A percentile compares a stretch with the other conserved stretches of the same genome.
These are phyloP conservation scores for Datisca glomerata DNA, from an alignment of 306 rosid genomes.

Conservation along the genomic window DNA sequence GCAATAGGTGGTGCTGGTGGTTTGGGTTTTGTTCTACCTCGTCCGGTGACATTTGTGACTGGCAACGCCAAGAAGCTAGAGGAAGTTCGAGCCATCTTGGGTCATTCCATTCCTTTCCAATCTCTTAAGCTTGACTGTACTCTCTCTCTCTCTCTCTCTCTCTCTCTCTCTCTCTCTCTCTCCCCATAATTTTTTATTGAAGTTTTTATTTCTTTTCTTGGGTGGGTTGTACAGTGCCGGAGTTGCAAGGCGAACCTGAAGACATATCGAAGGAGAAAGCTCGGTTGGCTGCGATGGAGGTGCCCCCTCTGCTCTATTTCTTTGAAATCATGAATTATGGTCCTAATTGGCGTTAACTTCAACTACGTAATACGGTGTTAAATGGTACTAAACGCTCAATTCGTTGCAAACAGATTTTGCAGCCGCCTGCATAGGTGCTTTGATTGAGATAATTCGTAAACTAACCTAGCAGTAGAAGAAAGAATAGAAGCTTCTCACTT, in stretches of 20 bases:
- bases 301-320: constrained; percentile 12
- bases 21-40: constrained; percentile 46
- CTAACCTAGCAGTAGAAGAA: background rate
- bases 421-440: too few species aligned
- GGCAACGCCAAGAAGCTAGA: constrained; percentile 98
- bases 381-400: too few species aligned
- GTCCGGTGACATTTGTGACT: constrained; percentile 92
- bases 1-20: too few species aligned
- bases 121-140: constrained; percentile 87
- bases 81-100: constrained; percentile 93
- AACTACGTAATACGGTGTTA: too few species aligned
- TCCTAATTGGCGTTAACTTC: too few species aligned
- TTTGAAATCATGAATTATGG: too few species aligned
- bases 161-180: background rate
- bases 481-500: background rate
- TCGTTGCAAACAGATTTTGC: too few species aligned
- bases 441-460: background rate
- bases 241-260: constrained; percentile 96
- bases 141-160: constrained; percentile 5
- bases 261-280: constrained; percentile 94
- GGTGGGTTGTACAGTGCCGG: constrained; percentile 51
- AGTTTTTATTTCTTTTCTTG: background rate
- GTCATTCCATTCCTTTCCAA: constrained; percentile 67
- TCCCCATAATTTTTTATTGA: background rate
- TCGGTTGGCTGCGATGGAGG: constrained; percentile 84